Conservation (phyloP, 306 rosid genomes). For the Sindora glabra region DNA sequence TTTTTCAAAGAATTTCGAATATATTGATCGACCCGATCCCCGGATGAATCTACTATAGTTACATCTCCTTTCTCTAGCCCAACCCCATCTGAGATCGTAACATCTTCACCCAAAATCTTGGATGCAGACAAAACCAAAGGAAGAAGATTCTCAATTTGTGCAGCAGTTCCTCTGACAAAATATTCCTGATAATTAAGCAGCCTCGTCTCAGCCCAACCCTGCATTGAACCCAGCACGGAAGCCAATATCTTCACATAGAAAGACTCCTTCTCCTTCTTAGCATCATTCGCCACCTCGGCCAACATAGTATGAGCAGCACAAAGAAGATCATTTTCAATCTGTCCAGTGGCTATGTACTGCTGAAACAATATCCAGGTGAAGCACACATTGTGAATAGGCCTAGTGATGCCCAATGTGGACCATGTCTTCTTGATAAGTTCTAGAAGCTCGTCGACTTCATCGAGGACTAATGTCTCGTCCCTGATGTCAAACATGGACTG, state of each 20-base stretch:
- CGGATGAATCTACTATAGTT: constrained; percentile 53
- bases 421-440: constrained; percentile 88
- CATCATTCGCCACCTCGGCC: constrained; percentile 67
- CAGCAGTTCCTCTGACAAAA: constrained; percentile 53
- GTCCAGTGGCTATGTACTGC: constrained; percentile 66
- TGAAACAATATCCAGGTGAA: constrained; percentile 88
- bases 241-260: constrained; percentile 51
- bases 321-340: constrained; percentile 67
- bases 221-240: constrained; percentile 59
- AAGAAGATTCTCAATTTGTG: constrained; percentile 65
- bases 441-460: constrained; percentile 85
- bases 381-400: constrained; percentile 62
- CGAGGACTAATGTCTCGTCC: constrained; percentile 82
- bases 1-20: constrained; percentile 53
- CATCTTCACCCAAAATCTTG: constrained; percentile 72
- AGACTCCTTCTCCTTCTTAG: constrained; percentile 56
- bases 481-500: constrained; percentile 63
- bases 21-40: constrained; percentile 56
- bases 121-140: constrained; percentile 66
- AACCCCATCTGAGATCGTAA: constrained; percentile 38
- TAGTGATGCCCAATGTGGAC: constrained; percentile 67
- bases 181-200: constrained; percentile 63
- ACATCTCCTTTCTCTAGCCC: constrained; percentile 39
- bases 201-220: constrained; percentile 72
- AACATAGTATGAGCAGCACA: constrained; percentile 72